Evolutionary conservation across 352 stramenopile species (phyloP).

Genomic region (Pythium vanterpoolii): DNA sequence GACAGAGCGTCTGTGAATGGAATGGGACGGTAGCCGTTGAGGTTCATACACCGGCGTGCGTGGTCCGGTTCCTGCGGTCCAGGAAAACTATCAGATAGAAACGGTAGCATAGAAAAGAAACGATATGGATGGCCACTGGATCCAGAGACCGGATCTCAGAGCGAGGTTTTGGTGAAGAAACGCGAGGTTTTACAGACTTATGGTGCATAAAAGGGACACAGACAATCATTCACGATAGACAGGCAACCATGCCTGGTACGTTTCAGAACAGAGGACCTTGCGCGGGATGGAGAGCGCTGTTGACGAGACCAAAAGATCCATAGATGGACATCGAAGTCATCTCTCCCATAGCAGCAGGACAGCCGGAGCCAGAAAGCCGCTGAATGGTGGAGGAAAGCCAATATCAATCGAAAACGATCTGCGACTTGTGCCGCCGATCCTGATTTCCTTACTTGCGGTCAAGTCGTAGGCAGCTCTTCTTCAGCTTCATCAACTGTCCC

Average conservation of each 20-base stretch:
- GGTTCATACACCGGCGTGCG: too few species aligned
- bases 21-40: neutral
- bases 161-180: slow-evolving; percentile 4
- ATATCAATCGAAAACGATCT: too few species aligned
- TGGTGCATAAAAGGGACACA: neutral
- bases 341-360: too few species aligned
- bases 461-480: slow-evolving; percentile 47
- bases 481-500: slow-evolving; percentile 50
- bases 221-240: slow-evolving; percentile 5
- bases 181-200: neutral
- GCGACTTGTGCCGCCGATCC: neutral
- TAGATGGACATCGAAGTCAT: too few species aligned
- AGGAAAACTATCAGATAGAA: neutral
- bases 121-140: slow-evolving; percentile 1
- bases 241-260: neutral
- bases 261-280: too few species aligned
- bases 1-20: slow-evolving; percentile 2
- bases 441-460: slow-evolving; percentile 26
- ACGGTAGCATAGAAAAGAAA: slow-evolving; percentile 8
- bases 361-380: too few species aligned
- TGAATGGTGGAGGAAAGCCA: too few species aligned
- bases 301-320: neutral
- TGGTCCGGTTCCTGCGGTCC: neutral
- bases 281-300: neutral
- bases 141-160: neutral